Conservation (phyloP, 2,329 filamentous ascomycete genomes). For the Proliferodiscus dingleyae region DNA sequence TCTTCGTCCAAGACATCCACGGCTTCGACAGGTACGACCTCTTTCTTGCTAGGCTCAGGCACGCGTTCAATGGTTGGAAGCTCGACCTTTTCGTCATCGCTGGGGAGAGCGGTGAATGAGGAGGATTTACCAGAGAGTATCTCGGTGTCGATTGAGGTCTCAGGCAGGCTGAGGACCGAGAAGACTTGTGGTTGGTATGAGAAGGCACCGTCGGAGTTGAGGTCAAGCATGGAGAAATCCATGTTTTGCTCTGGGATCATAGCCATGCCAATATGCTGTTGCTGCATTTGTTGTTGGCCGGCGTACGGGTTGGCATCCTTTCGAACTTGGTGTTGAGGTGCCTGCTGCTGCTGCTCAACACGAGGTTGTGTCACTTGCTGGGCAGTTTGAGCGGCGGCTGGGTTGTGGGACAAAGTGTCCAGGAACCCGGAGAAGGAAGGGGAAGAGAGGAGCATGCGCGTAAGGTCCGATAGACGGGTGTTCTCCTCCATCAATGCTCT, state of each 20-base stretch:
- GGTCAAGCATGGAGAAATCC: slow-evolving; percentile 67
- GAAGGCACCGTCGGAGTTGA: slow-evolving; percentile 49
- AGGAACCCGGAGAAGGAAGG: slow-evolving; percentile 80
- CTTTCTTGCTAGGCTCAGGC: slow-evolving; percentile 16
- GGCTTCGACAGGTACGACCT: slow-evolving; percentile 11
- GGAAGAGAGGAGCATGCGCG: slow-evolving; percentile 76
- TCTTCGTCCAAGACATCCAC: slow-evolving; percentile 43
- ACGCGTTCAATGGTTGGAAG: slow-evolving; percentile 42
- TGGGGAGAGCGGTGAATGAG: slow-evolving; percentile 40
- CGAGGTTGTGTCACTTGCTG: slow-evolving; percentile 32
- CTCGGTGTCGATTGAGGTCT: slow-evolving; percentile 50
- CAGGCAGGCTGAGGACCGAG: slow-evolving; percentile 62
- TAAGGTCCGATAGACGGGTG: slow-evolving; percentile 69
- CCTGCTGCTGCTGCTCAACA: slow-evolving; percentile 34
- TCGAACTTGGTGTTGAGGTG: slow-evolving; percentile 46
- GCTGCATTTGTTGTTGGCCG: slow-evolving; percentile 47
- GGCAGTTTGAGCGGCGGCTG: slow-evolving; percentile 37
- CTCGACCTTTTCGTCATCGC: slow-evolving; percentile 44
- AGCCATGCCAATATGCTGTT: slow-evolving; percentile 71
- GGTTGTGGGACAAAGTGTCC: slow-evolving; percentile 61
- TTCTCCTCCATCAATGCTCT: slow-evolving; percentile 79
- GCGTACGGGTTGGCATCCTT: slow-evolving; percentile 64
- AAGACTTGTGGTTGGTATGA: slow-evolving; percentile 68
- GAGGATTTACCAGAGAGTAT: slow-evolving; percentile 68
- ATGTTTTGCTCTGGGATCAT: slow-evolving; percentile 76